A percentile compares a stretch with the other conserved stretches of the same genome.
Evolutionary conservation across 163 green algal genomes (phyloP).

Genomic region (Scenedesmus sp.): DNA sequence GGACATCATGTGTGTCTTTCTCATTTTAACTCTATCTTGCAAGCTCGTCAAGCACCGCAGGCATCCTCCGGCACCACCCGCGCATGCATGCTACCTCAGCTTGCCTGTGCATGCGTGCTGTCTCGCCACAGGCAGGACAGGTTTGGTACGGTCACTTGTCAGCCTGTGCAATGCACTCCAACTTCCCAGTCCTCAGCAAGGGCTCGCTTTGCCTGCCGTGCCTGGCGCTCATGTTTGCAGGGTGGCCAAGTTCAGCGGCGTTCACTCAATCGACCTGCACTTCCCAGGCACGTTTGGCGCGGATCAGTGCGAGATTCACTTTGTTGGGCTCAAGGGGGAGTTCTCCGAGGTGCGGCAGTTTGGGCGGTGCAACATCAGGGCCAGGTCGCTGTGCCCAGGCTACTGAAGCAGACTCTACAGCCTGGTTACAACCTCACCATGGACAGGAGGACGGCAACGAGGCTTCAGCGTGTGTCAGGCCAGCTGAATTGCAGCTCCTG

Average conservation of each 20-base stretch:
- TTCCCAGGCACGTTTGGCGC: conserved; percentile 82
- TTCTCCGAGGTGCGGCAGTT: conserved; percentile 73
- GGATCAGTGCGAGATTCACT: conserved; percentile 83
- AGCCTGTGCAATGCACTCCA: neutral
- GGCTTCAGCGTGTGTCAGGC: no score
- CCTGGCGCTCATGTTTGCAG: conserved; percentile 57
- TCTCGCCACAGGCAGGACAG: neutral
- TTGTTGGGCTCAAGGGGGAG: conserved; percentile 94
- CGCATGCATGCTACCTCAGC: no score
- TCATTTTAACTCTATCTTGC: no score
- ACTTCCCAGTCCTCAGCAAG: neutral
- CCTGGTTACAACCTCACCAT: no score
- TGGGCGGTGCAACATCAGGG: neutral
- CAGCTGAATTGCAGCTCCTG: no score
- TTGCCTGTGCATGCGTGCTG: neutral
- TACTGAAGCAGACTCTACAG: no score
- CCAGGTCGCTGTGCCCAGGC: no score
- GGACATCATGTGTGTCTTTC: no score
- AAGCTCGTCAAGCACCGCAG: no score
- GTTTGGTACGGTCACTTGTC: no score
- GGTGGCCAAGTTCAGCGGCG: conserved; percentile 89
- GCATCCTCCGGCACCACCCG: no score
- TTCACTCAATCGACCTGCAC: conserved; percentile 89
- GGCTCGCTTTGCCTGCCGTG: neutral
- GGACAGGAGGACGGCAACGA: no score